These are phyloP conservation scores for Sordaria brevicollis DNA, from an alignment of 495 filamentous ascomycete species.

Conservation along the genomic window DNA sequence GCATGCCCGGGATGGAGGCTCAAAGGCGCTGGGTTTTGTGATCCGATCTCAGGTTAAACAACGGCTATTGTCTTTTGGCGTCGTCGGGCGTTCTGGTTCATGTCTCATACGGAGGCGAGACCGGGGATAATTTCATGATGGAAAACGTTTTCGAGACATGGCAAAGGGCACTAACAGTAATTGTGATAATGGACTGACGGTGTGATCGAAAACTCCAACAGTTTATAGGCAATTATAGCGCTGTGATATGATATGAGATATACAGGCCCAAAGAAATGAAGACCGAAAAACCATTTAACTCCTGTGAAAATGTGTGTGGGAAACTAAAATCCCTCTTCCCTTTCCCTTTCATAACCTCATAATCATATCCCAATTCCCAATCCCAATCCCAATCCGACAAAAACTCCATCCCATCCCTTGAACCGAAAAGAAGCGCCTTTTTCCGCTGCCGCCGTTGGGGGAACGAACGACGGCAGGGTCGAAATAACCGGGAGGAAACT, in stretches of 20 bases:
- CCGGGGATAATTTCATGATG: neutral
- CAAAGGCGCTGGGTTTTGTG: neutral
- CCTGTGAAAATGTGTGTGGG: neutral
- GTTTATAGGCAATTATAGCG: neutral
- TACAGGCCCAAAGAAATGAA: neutral
- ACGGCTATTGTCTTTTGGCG: neutral
- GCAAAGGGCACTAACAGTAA: neutral
- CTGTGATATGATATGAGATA: neutral
- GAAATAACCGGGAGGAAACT: neutral
- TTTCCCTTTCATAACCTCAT: neutral
- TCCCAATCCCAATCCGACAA: neutral
- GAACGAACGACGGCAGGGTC: neutral
- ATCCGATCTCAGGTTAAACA: neutral
- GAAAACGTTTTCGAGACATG: neutral
- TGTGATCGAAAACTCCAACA: neutral
- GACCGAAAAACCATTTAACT: neutral
- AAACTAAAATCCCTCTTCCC: neutral
- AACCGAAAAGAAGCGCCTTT: neutral
- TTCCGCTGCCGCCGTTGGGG: neutral
- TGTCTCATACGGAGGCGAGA: neutral
- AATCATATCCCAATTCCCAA: neutral
- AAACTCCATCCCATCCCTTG: neutral
- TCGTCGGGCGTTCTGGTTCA: neutral
- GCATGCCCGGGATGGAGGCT: neutral
- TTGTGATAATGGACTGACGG: too few relatives aligned